Conservation (phyloP, 1,284 basidiomycete species). For the Boletus mariae region DNA sequence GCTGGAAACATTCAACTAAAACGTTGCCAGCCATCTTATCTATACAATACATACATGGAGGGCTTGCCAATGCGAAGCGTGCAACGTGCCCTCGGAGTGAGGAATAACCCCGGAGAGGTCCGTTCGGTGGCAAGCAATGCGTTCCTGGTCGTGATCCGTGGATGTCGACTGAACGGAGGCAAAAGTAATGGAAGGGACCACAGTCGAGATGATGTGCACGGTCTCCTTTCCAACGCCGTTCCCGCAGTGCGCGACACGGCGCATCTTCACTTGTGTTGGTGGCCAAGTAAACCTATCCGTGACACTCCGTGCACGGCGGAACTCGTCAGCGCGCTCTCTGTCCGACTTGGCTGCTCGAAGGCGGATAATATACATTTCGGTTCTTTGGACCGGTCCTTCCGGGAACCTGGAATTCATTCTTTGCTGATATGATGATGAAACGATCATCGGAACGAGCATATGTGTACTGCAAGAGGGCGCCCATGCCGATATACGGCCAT, state of each 20-base stretch:
- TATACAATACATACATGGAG: neutral
- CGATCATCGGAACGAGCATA: slow-evolving; percentile 3
- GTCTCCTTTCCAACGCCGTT: slow-evolving; percentile 8
- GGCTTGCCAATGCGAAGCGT: neutral
- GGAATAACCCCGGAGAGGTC: neutral
- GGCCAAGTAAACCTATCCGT: slow-evolving; percentile 5
- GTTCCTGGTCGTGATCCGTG: slow-evolving; percentile 22
- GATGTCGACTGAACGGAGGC: neutral
- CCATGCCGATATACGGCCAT: slow-evolving; percentile 8
- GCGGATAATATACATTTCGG: neutral
- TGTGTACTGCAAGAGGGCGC: slow-evolving; percentile 1
- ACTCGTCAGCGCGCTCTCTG: neutral
- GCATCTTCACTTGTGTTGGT: slow-evolving; percentile 1
- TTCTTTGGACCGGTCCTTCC: neutral
- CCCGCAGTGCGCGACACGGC: neutral
- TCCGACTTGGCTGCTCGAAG: neutral
- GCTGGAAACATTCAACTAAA: neutral
- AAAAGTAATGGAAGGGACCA: neutral
- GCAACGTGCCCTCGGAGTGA: neutral
- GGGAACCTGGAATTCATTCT: neutral
- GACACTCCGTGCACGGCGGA: neutral
- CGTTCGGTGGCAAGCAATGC: neutral
- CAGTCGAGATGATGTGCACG: neutral
- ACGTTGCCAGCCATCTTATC: neutral
- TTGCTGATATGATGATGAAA: slow-evolving; percentile 1